Conservation (phyloP, 441 rosid genomes). For the Pelargonium citronellum region DNA sequence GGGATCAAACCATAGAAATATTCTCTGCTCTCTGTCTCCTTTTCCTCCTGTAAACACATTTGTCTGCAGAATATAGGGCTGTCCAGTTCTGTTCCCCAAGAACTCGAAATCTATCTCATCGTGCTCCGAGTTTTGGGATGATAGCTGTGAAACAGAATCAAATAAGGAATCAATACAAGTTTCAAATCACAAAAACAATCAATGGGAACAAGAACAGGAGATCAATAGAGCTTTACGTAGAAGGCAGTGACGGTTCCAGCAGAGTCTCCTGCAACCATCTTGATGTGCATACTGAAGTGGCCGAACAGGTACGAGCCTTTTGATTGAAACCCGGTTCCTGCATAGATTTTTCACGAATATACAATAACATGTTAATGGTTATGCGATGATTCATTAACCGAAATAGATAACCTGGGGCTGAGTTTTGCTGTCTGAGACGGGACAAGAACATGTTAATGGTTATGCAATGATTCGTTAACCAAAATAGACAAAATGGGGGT, state of each 20-base stretch:
- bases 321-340: conserved; percentile 77
- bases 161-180: background rate
- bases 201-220: background rate
- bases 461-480: too few relatives aligned
- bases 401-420: too few relatives aligned
- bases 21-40: conserved; percentile 53
- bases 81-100: conserved; percentile 59
- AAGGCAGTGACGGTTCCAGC: conserved; percentile 86
- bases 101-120: conserved; percentile 67
- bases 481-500: too few relatives aligned
- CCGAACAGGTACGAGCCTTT: conserved; percentile 73
- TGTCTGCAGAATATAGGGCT: conserved; percentile 58
- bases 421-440: too few relatives aligned
- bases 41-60: conserved; percentile 57
- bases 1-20: conserved; percentile 58
- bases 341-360: background rate
- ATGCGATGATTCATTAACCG: too few relatives aligned
- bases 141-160: conserved; percentile 36
- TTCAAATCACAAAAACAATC: too few relatives aligned
- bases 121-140: conserved; percentile 70
- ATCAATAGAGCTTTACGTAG: conserved; percentile 36
- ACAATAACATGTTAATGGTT: too few relatives aligned
- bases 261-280: conserved; percentile 73
- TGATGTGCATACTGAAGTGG: conserved; percentile 73
- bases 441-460: too few relatives aligned